Conservation (phyloP, 352 stramenopile species). For the Pythium rishiriense region DNA sequence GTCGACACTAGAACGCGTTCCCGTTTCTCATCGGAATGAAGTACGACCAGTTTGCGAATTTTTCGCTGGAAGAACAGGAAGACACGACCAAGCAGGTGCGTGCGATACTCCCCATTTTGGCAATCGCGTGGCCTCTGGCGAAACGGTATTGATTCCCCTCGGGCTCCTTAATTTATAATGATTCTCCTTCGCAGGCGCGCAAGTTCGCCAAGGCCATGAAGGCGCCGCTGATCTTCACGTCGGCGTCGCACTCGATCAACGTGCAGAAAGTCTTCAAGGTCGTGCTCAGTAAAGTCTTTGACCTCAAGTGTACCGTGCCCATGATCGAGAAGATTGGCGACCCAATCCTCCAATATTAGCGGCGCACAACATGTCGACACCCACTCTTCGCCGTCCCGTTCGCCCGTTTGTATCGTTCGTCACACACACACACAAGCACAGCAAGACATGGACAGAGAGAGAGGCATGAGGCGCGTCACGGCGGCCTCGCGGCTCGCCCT, state of each 20-base stretch:
- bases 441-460: too few species aligned
- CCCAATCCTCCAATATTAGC: constrained; percentile 88
- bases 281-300: constrained; percentile 93
- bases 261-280: constrained; percentile 97
- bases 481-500: too few species aligned
- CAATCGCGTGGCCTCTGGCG: too few species aligned
- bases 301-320: constrained; percentile 92
- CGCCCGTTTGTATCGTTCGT: too few species aligned
- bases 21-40: constrained; percentile 95
- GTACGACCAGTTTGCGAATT: constrained; percentile 93
- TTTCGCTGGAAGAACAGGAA: constrained; percentile 89
- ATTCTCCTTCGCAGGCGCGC: constrained; percentile 55
- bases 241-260: constrained; percentile 93
- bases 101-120: background rate
- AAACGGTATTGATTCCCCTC: background rate
- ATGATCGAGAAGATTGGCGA: constrained; percentile 92
- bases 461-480: too few species aligned
- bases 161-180: background rate
- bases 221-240: constrained; percentile 93
- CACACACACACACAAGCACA: too few species aligned
- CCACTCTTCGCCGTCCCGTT: too few species aligned
- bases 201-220: constrained; percentile 96
- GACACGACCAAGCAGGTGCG: constrained; percentile 93
- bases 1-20: constrained; percentile 76
- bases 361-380: background rate